Base-by-base conservation (phyloP, 108 stramenopile genomes). In the Cyclotella choctawhatcheeana region DNA sequence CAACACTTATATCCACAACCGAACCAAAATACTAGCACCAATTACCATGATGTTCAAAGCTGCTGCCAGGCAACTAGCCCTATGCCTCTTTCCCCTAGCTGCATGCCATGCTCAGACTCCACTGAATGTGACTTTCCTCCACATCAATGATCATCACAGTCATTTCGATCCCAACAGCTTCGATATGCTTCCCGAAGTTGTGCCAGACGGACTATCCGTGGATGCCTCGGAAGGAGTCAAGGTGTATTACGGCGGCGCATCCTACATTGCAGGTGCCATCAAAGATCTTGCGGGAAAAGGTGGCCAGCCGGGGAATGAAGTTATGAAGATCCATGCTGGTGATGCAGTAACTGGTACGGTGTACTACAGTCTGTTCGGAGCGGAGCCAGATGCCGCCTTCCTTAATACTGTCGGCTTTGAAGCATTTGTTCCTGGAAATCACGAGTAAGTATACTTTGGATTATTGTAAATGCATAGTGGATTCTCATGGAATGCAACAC, bases 141-240 rank as follows among this genome's bases (percentile, higher is more conserved):
- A 85, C 40, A 58, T 85, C 25, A 85, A 85, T 61, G 84, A 85
- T 55, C 84, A 85, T 61, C 84, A 85, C 74, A 71, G 67, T 44
- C 81, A 85, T 50, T 55, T 84, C 37, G 69, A 50, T 17, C 33
- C 58, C 5, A 29, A 61, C 18, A 48, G 35, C 71, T 66, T 82
- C 30, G 54, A 43, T 58, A 51, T 78, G 24, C 17, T 58, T 17
- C 58, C 68, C 20, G 30, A 31, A 14, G 64, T n/a, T n/a, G 47
- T 48, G 16, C 47, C 47, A 6, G 37, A 12, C 37, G 37, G 37
- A 12, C 37, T 73, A 13, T 25, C 66, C 58, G 40, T 61, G 7
- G 16, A 25, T 27, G 26, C 34, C 29, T n/a, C 64, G n/a, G 29
- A 26, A 27, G 59, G 62, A 13, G 50, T 74, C 17, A 26, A 20